Evolutionary conservation across 371 early-diverging fungal species (phyloP).

Genomic region (Mycotypha africana): DNA sequence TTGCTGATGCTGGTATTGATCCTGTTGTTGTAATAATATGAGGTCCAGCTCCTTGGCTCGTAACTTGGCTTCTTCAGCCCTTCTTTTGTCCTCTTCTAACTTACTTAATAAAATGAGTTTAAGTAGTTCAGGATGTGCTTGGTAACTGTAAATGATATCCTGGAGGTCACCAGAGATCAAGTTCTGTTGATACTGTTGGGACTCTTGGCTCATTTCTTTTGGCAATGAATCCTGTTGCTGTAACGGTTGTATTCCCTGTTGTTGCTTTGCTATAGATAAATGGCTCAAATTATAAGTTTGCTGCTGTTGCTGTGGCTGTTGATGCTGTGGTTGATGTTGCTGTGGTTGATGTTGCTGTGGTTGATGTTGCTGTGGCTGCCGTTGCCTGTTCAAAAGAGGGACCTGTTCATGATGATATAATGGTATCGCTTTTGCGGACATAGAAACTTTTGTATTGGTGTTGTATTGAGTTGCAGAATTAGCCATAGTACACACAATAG

Average conservation of each 20-base stretch:
- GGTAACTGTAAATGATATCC: slow-evolving; percentile 50
- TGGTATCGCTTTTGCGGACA: slow-evolving; percentile 24
- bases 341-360: not conserved
- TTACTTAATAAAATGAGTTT: slow-evolving; percentile 57
- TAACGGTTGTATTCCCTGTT: too few species aligned
- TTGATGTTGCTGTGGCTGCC: too few species aligned
- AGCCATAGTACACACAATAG: slow-evolving; percentile 4
- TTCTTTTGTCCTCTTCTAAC: slow-evolving; percentile 60
- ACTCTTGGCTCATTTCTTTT: slow-evolving; percentile 1
- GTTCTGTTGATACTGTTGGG: slow-evolving; percentile 12
- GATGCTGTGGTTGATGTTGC: not conserved
- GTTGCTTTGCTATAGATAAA: not conserved
- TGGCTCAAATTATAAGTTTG: not conserved
- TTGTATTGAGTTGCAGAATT: slow-evolving; percentile 11
- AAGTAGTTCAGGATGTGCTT: slow-evolving; percentile 56
- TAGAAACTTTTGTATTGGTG: slow-evolving; percentile 15
- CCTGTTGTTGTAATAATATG: slow-evolving; percentile 26
- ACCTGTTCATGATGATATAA: slow-evolving; percentile 41
- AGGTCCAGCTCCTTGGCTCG: slow-evolving; percentile 41
- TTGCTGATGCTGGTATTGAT: too few species aligned
- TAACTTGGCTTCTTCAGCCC: slow-evolving; percentile 45
- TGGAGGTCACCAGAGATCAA: slow-evolving; percentile 41
- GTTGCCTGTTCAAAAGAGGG: slow-evolving; percentile 12
- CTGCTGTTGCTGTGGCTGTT: not conserved
- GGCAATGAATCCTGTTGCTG: not conserved